Evolutionary conservation across 2,329 filamentous ascomycete species (phyloP), one percentile per base, ranked within the genome.

Genomic region (Penicillium corylophilum): DNA sequence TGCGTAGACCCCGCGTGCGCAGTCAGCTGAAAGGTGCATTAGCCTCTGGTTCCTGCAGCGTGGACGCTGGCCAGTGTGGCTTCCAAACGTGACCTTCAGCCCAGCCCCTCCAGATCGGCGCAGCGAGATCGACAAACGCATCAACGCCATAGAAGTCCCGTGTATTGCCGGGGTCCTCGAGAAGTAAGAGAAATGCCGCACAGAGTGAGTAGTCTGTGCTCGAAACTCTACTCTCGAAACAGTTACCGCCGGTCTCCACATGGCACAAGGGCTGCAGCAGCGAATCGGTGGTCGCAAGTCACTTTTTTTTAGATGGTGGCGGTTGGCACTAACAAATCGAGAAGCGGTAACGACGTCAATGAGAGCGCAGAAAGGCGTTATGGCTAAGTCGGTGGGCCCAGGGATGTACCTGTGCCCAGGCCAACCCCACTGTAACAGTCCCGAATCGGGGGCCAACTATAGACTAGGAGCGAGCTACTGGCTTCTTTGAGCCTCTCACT

Each of bases 21-120:
- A 44, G 50, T 51, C 56, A 62, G 57, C 61, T 64, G 67, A 68
- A 65, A 50, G 53, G 55, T 60, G 59, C 65, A 66, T 63, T 63
- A 64, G 56, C 51, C 52, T 54, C 50, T 55, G 50, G 67, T 69
- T 67, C 66, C 66, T 69, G 67, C 66, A 68, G 62, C 55, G 51
- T 40, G 44, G 36, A 28, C 28, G 29, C 53, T 38, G 46, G 33
- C 60, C 57, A 62, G 48, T 59, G 36, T 41, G 41, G 44, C 29
- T 42, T 46, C 47, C 50, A 44, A 46, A 44, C 40, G 39, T 39
- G 42, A 26, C 48, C 16, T 28, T 31, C 40, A 23, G 40, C 29
- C 44, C 33, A 28, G 48, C 49, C 47, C 51, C 51, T 59, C 51
- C 49, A 55, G 58, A 60, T 57, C 56, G 60, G 59, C 59, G 54